A percentile compares a stretch with the other conserved stretches of the same genome.
Conservation (phyloP, 495 filamentous ascomycete genomes). For the Aspergillus bridgeri region DNA sequence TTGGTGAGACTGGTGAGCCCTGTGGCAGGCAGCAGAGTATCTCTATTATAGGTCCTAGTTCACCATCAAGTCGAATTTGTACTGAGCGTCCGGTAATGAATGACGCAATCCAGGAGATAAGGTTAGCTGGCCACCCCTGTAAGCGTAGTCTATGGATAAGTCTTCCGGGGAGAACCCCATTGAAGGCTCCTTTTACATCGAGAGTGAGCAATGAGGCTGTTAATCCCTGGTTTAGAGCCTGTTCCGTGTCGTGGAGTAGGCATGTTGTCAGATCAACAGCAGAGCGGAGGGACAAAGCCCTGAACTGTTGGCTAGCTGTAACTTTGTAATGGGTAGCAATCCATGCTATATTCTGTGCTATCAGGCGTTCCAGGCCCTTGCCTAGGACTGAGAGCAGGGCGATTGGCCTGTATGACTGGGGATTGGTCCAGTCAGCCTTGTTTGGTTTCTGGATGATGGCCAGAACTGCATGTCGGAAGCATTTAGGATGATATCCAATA, state of each 20-base stretch:
- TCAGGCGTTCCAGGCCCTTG: slow-evolving; percentile 2
- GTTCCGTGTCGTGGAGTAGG: slow-evolving; percentile 10
- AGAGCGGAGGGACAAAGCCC: slow-evolving; percentile 9
- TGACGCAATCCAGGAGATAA: slow-evolving; percentile 5
- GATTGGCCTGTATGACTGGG: slow-evolving; percentile 13
- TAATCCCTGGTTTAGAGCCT: neutral
- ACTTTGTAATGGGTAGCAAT: slow-evolving; percentile 8
- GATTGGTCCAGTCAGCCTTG: neutral
- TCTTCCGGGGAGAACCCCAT: slow-evolving; percentile 11
- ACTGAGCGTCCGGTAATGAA: slow-evolving; percentile 4
- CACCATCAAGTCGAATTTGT: slow-evolving; percentile 4
- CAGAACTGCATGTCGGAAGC: neutral
- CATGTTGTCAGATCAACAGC: slow-evolving; percentile 12
- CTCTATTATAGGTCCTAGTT: slow-evolving; percentile 1
- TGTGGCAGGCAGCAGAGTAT: slow-evolving; percentile 9
- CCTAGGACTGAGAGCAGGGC: slow-evolving; percentile 9
- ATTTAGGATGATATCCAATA: neutral
- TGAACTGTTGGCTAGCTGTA: slow-evolving; percentile 8
- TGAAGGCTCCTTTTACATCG: slow-evolving; percentile 8
- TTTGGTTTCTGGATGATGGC: slow-evolving; percentile 2
- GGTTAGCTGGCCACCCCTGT: slow-evolving; percentile 13
- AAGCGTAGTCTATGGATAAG: slow-evolving; percentile 3
- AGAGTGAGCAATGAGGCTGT: neutral
- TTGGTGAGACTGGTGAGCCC: slow-evolving; percentile 15
- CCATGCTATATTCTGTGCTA: slow-evolving; percentile 10